Evolutionary conservation across 1,139 yeast species (phyloP), one percentile per base, ranked within the genome.

Genomic region (Geotrichum cucujoidarum): DNA sequence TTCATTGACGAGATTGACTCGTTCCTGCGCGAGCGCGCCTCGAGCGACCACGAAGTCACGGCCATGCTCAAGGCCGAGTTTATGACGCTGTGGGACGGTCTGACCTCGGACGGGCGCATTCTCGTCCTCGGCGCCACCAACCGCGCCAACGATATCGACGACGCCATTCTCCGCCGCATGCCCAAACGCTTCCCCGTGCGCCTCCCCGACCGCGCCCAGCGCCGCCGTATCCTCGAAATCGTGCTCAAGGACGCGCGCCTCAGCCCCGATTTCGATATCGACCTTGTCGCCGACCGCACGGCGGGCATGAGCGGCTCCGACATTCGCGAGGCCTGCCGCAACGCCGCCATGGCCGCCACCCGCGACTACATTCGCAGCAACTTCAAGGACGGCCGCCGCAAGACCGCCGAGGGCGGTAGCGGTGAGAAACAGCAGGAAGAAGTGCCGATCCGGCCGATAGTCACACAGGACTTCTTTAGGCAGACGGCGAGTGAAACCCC

Each of bases 51-150:
- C 67, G 98, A 92, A 67, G 92, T 88, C n/a, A 89, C 96, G 40
- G 88, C 97, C 1, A 83, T 85, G 78, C 72, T 92, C 53, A 92
- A 92, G 67, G 96, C 98, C 0, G 98, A 92, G 66, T 92, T 92
- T 62, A 92, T 92, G 97, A 87, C 97, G 0, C 72, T 92, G 50
- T 92, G 98, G 97, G 98, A 92, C 65, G 98, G 98, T 0, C 72
- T 92, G 42, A 68, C 77, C 4, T 77, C 83, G 14, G 80, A 80
- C 48, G 95, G 96, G 1, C 74, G 95, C 47, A 77, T 92, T 4
- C 72, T 92, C 72, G 89, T 92, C 1, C 76, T 92, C 61, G 98
- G 98, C 4, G 98, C 98, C 13, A 92, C 98, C 1, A 92, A 92
- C 63, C 74, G 98, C 57, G 90, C 92, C 42, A 77, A 78, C 54